Base-by-base conservation (phyloP, 2,329 filamentous ascomycete genomes). In the Ophiocordyceps camponoti-rufipedis region DNA sequence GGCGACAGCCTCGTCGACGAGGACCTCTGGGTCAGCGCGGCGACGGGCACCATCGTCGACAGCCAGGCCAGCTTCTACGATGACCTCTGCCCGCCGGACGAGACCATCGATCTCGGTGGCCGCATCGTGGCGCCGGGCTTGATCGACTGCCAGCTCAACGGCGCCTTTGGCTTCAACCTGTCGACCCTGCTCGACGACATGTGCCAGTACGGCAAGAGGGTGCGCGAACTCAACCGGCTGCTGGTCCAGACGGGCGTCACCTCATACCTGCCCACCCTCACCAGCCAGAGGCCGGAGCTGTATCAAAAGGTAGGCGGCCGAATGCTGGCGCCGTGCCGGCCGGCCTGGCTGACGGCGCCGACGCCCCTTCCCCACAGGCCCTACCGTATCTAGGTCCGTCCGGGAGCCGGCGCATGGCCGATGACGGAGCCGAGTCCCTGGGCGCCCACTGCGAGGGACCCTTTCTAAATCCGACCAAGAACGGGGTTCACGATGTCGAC, bases 371-470 rank as follows among this genome's bases (percentile, higher is more conserved):
- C 23, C 23, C 19, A 8, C 39, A 78, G 67, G 74, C 82, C 9
- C 72, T 94, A 14, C 85, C 84, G 14, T 82, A 80, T 54, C 74
- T 94, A 11, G 84, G 78, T 0, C 85, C 85, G 1, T 85, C 81
- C 1, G 80, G 80, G 14, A 58, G 61, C 47, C 55, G 60, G 13
- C 74, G 83, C 50, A 60, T 71, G 44, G 66, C 84, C 32, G 61
- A 68, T 39, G 75, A 85, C 50, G 88, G 88, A 42, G 79, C 85
- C 43, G 87, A 94, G 63, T 91, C 85, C 0, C 74, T 95, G 13
- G 88, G 88, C 29, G 87, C 87, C 3, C 88, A 95, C 57, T 83
- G 85, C 58, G 88, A 95, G 68, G 88, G 88, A 0, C 88, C 88
- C 0, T 95, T 95, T 63, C 70, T 95, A 46, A 85, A 69, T 54